Evolutionary conservation across 352 stramenopile species (phyloP).

Genomic region (Globisporangium irregulare): DNA sequence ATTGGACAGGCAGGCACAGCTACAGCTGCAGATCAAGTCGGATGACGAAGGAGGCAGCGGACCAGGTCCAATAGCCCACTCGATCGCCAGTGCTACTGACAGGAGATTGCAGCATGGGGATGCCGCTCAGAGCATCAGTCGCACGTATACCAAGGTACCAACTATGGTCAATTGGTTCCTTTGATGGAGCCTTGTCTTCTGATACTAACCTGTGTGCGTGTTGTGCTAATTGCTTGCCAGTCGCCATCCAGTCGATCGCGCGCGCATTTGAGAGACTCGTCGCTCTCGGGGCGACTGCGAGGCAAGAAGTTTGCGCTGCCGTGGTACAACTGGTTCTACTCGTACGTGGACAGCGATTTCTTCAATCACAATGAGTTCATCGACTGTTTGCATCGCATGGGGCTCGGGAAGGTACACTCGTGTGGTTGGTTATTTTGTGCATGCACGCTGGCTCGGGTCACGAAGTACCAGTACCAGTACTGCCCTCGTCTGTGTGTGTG

Average conservation of each 20-base stretch:
- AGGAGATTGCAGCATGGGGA: not conserved
- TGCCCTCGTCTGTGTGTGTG: not conserved
- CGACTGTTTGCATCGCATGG: conserved; percentile 63
- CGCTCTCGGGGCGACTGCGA: not conserved
- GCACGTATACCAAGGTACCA: not conserved
- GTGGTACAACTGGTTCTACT: conserved; percentile 72
- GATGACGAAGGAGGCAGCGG: conserved; percentile 10
- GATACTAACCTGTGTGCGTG: not conserved
- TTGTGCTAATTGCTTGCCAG: not conserved
- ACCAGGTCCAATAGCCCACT: not conserved
- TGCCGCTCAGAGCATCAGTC: not conserved
- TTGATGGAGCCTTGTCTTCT: not conserved
- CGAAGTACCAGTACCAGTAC: too few relatives aligned
- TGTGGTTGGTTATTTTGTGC: not conserved
- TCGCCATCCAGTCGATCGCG: conserved; percentile 1
- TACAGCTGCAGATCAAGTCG: conserved; percentile 24
- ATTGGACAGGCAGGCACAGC: conserved; percentile 19
- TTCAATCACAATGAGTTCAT: conserved; percentile 79
- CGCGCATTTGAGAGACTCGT: not conserved
- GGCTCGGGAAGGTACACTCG: conserved; percentile 48
- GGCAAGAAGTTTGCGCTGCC: conserved; percentile 46
- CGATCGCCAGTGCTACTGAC: not conserved
- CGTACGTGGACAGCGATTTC: conserved; percentile 60
- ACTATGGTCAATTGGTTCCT: not conserved
- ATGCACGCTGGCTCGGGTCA: too few relatives aligned